Conservation (phyloP, 2,329 filamentous ascomycete species). For the Macrophomina pseudophaseolina region DNA sequence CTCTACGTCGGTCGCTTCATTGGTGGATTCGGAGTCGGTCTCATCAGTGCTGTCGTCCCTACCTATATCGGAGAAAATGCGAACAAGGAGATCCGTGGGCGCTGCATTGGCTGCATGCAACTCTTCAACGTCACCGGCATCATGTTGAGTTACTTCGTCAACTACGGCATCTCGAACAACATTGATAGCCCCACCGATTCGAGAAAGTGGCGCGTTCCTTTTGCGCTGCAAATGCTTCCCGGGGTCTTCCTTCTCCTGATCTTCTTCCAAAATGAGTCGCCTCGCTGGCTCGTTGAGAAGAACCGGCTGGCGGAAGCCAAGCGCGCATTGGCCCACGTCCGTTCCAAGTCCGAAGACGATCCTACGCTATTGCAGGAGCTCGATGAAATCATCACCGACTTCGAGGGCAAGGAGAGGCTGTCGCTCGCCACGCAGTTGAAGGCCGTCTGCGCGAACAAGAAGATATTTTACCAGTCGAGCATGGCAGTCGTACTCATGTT, state of each 20-base stretch:
- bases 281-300: constrained; percentile 61
- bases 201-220: constrained; percentile 60
- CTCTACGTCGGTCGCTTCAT: constrained; percentile 51
- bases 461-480: constrained; percentile 47
- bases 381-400: constrained; percentile 49
- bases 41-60: constrained; percentile 50
- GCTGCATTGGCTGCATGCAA: constrained; percentile 46
- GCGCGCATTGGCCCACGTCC: constrained; percentile 47
- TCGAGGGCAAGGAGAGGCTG: constrained; percentile 50
- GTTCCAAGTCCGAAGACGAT: constrained; percentile 43
- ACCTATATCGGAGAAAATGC: constrained; percentile 54
- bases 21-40: constrained; percentile 51
- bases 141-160: constrained; percentile 58
- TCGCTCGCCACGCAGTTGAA: constrained; percentile 46
- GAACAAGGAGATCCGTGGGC: constrained; percentile 48
- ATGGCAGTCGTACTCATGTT: constrained; percentile 53
- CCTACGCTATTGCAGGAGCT: constrained; percentile 46
- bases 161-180: constrained; percentile 57
- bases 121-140: constrained; percentile 53
- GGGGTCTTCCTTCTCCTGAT: constrained; percentile 56
- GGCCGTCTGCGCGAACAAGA: constrained; percentile 44
- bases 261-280: constrained; percentile 58
- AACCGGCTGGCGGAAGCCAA: constrained; percentile 53
- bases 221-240: constrained; percentile 59
- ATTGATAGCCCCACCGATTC: constrained; percentile 42